A percentile compares a stretch with the other conserved stretches of the same genome.
These are phyloP conservation scores for Pythium diclinum DNA, from an alignment of 352 stramenopile genomes.

Conservation along the genomic window DNA sequence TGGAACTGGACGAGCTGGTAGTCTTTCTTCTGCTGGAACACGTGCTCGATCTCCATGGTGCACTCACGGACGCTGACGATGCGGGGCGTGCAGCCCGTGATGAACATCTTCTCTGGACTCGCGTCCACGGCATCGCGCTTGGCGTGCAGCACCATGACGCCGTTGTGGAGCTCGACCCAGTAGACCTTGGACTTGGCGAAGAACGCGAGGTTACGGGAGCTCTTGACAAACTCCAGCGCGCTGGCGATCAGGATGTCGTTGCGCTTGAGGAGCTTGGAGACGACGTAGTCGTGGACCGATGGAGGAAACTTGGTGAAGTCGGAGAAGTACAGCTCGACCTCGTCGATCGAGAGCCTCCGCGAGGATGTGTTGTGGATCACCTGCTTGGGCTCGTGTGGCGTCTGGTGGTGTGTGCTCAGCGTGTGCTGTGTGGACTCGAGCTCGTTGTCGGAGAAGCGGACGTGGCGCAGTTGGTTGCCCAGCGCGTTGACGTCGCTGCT, in stretches of 20 bases:
- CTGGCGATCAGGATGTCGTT: slow-evolving; percentile 53
- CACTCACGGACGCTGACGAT: slow-evolving; percentile 54
- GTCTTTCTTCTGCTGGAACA: slow-evolving; percentile 44
- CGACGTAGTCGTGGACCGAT: slow-evolving; percentile 23
- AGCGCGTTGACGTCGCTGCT: slow-evolving; percentile 19
- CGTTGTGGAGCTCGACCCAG: slow-evolving; percentile 70
- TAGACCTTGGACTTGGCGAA: slow-evolving; percentile 21
- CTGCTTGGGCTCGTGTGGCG: slow-evolving; percentile 20
- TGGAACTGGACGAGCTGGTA: slow-evolving; percentile 46
- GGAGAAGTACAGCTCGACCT: slow-evolving; percentile 28
- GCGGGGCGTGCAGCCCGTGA: slow-evolving; percentile 39
- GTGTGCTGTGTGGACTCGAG: slow-evolving; percentile 25
- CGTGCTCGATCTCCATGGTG: slow-evolving; percentile 54
- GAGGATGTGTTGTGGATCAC: slow-evolving; percentile 29
- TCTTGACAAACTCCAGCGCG: slow-evolving; percentile 35
- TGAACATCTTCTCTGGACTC: slow-evolving; percentile 42
- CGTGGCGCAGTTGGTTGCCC: slow-evolving; percentile 26
- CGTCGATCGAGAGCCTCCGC: slow-evolving; percentile 22
- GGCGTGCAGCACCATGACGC: slow-evolving; percentile 59
- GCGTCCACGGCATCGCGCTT: slow-evolving; percentile 54
- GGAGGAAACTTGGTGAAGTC: slow-evolving; percentile 25
- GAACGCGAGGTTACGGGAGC: slow-evolving; percentile 13
- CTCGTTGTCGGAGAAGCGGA: slow-evolving; percentile 45
- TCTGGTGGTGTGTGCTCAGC: slow-evolving; percentile 23
- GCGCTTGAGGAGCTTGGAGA: slow-evolving; percentile 39